Evolutionary conservation across 140 eudicot species (phyloP).

Genomic region (Senecio squalidus): DNA sequence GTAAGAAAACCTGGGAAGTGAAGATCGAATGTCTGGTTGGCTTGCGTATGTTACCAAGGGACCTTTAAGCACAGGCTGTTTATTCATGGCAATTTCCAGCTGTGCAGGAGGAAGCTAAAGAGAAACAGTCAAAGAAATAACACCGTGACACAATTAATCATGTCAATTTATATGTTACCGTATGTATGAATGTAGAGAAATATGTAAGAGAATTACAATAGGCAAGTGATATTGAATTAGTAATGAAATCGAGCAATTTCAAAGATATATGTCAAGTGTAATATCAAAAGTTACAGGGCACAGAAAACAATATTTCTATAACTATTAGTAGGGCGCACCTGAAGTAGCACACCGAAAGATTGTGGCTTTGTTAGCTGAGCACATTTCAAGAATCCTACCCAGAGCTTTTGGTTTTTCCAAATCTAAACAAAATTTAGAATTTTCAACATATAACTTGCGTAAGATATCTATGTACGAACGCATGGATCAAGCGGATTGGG

Average conservation of each 20-base stretch:
- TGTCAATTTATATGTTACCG: too few species aligned
- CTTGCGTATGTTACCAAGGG: conserved; percentile 75
- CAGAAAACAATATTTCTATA: not conserved
- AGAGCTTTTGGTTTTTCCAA: conserved; percentile 93
- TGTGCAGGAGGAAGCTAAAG: conserved; percentile 84
- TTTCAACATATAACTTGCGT: not conserved
- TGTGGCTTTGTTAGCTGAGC: conserved; percentile 86
- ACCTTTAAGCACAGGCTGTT: conserved; percentile 62
- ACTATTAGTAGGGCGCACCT: conserved; percentile 43
- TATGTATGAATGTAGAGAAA: too few species aligned
- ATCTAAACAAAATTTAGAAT: conserved; percentile 40
- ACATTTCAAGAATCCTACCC: conserved; percentile 98
- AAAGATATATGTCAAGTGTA: too few species aligned
- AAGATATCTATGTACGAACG: too few species aligned
- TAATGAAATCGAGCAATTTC: too few species aligned
- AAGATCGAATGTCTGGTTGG: conserved; percentile 66
- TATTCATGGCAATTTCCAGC: conserved; percentile 80
- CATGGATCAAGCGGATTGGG: too few species aligned
- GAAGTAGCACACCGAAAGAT: conserved; percentile 81
- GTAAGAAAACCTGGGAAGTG: conserved; percentile 73
- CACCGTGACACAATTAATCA: not conserved
- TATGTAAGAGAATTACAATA: too few species aligned
- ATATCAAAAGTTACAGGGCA: not conserved
- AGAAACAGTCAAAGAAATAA: not conserved
- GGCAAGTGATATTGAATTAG: too few species aligned